Conservation (phyloP, 108 stramenopile species). For the Nitzschia sp. region DNA sequence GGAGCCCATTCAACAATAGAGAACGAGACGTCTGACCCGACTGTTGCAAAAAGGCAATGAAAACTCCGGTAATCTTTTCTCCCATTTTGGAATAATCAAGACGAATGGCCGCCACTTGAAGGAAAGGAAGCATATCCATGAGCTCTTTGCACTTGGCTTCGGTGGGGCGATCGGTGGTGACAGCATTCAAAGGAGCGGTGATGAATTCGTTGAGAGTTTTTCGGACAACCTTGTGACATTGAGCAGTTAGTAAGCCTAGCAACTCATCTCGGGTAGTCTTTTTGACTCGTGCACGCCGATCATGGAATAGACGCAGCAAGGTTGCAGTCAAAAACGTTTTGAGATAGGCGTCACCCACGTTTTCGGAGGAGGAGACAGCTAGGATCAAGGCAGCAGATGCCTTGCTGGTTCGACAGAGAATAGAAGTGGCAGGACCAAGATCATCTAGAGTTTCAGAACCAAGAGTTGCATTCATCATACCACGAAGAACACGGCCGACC, state of each 20-base stretch:
- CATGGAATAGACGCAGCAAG: conserved; percentile 48
- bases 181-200: neutral
- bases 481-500: conserved; percentile 50
- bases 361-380: neutral
- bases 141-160: neutral
- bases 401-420: conserved; percentile 29
- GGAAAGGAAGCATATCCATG: conserved; percentile 4
- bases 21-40: too few relatives aligned
- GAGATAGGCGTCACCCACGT: conserved; percentile 4
- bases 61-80: conserved; percentile 45
- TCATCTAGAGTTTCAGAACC: conserved; percentile 37
- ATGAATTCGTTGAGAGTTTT: conserved; percentile 14
- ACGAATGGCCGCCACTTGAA: conserved; percentile 14
- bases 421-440: conserved; percentile 32
- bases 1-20: neutral
- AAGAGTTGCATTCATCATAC: conserved; percentile 44
- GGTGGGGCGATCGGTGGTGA: neutral
- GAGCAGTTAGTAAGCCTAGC: conserved; percentile 40
- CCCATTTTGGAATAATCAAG: conserved; percentile 48
- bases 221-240: conserved; percentile 29
- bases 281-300: conserved; percentile 53
- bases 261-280: conserved; percentile 47
- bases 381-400: conserved; percentile 41
- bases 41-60: conserved; percentile 21
- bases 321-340: conserved; percentile 44